phyloP scores from a whole-genome alignment of 2,329 filamentous ascomycete species.

The Cladosporium sp. region DNA sequence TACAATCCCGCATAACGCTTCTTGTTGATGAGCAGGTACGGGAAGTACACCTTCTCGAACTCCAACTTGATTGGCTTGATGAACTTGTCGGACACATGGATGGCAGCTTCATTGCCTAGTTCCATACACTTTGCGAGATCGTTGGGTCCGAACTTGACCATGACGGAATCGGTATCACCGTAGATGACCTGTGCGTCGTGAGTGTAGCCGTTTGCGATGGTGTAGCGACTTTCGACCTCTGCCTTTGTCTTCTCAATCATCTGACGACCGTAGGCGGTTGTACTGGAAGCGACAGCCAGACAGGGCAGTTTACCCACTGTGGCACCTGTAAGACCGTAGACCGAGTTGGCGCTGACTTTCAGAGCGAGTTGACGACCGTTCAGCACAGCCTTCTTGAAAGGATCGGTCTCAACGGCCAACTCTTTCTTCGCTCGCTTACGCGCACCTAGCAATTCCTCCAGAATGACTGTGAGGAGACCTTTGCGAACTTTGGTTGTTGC shows the following conservation, averaged over 20 bases:
- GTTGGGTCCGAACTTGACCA: conserved; percentile 96
- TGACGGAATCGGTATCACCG: conserved; percentile 98
- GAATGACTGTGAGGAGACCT: conserved; percentile 88
- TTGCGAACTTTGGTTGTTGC: conserved; percentile 87
- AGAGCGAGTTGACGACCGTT: conserved; percentile 95
- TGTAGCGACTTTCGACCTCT: conserved; percentile 90
- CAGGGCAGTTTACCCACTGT: conserved; percentile 95
- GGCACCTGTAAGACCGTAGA: conserved; percentile 95
- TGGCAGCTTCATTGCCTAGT: conserved; percentile 87
- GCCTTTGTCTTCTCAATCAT: conserved; percentile 99
- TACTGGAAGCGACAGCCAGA: conserved; percentile 92
- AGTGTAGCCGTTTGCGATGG: conserved; percentile 88
- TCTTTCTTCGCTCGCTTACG: conserved; percentile 95
- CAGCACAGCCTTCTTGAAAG: conserved; percentile 96
- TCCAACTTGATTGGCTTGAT: conserved; percentile 97
- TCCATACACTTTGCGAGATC: conserved; percentile 90
- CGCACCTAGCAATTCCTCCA: conserved; percentile 87
- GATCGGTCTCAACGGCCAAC: conserved; percentile 82
- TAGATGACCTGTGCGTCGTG: conserved; percentile 98
- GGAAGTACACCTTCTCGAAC: conserved; percentile 99
- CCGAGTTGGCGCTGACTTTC: conserved; percentile 96
- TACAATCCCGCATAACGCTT: conserved; percentile 98
- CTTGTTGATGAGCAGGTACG: conserved; percentile 98
- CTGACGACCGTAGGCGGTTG: conserved; percentile 92
- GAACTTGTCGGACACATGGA: conserved; percentile 88